Evolutionary conservation across 2,329 filamentous ascomycete genomes (phyloP).

Genomic region (Pseudogymnoascus sp.): DNA sequence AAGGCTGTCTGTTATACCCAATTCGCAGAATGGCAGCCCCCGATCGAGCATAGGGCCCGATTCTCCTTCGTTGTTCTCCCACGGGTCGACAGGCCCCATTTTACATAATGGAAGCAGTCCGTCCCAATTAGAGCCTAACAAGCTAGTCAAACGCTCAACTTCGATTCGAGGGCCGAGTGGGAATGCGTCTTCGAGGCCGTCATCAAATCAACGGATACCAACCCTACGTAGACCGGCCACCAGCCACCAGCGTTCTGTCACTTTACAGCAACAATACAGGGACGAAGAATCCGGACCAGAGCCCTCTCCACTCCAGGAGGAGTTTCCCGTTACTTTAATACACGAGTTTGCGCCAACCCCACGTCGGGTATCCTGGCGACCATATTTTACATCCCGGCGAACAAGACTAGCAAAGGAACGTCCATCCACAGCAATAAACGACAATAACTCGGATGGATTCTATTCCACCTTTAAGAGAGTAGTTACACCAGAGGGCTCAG

Average conservation of each 20-base stretch:
- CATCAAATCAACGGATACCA: slow-evolving; percentile 53
- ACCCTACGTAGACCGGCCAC: slow-evolving; percentile 66
- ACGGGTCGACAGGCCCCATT: slow-evolving; percentile 59
- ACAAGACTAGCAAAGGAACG: slow-evolving; percentile 24
- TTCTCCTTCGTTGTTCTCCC: slow-evolving; percentile 58
- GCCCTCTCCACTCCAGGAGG: slow-evolving; percentile 9
- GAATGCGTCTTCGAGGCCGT: slow-evolving; percentile 36
- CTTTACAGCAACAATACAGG: slow-evolving; percentile 45
- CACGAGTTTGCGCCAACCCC: slow-evolving; percentile 16
- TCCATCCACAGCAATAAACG: slow-evolving; percentile 19
- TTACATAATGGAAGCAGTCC: slow-evolving; percentile 32
- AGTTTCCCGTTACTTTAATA: slow-evolving; percentile 12
- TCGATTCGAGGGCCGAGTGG: slow-evolving; percentile 42
- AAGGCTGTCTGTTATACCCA: slow-evolving; percentile 57
- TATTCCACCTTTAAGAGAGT: slow-evolving; percentile 24
- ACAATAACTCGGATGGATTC: slow-evolving; percentile 19
- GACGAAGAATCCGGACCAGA: slow-evolving; percentile 19
- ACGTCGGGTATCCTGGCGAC: slow-evolving; percentile 21
- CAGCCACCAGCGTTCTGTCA: slow-evolving; percentile 68
- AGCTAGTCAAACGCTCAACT: slow-evolving; percentile 65
- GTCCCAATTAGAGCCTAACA: slow-evolving; percentile 54
- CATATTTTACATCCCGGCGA: slow-evolving; percentile 26
- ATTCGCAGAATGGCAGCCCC: slow-evolving; percentile 54
- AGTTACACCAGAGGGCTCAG: slow-evolving; percentile 19
- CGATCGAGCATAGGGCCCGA: slow-evolving; percentile 58